Conservation (phyloP, 129 eudicot genomes). For the Deinandra increscens region DNA sequence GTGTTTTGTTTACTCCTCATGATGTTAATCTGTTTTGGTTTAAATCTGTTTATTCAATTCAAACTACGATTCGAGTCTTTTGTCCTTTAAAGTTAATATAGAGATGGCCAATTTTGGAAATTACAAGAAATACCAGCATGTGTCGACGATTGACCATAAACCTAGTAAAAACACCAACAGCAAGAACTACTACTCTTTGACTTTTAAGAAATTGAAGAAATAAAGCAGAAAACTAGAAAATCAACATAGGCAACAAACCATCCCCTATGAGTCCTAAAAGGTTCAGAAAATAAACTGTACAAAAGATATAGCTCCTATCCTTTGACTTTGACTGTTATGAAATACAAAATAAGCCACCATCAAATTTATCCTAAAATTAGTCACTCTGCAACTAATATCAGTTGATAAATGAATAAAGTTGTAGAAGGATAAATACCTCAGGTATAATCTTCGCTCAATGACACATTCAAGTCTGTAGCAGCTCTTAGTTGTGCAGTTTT, state of each 20-base stretch:
- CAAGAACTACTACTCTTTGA: not conserved
- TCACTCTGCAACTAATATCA: conserved; percentile 15
- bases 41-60: no score
- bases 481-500: no score
- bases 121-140: no score
- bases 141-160: no score
- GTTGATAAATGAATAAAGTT: conserved; percentile 15
- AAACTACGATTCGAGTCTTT: no score
- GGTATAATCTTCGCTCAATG: conserved; percentile 36
- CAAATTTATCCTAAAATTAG: conserved; percentile 8
- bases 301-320: not conserved
- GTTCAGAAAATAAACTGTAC: conserved; percentile 3
- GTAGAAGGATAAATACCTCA: not conserved
- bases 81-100: no score
- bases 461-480: conserved; percentile 65
- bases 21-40: no score
- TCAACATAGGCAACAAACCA: conserved; percentile 2
- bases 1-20: no score
- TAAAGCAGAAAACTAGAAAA: not conserved
- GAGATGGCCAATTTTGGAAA: no score
- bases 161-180: no score
- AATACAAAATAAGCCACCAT: not conserved
- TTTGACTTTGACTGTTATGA: conserved; percentile 21
- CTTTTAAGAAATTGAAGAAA: not conserved
- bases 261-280: conserved; percentile 8